phyloP scores from a whole-genome alignment of 208 protist species.

The Wallacemonas sp. region DNA sequence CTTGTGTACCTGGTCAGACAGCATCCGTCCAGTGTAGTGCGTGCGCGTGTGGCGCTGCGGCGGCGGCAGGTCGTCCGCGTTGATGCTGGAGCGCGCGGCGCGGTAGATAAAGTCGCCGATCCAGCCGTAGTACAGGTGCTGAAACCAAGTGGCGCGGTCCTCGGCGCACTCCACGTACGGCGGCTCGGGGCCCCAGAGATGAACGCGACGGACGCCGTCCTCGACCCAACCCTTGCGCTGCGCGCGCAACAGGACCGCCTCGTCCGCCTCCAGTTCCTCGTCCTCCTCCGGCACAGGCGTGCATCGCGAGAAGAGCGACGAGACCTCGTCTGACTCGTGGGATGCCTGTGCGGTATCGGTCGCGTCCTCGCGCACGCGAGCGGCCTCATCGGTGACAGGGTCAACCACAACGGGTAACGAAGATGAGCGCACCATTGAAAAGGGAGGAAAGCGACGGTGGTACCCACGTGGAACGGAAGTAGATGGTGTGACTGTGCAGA shows the following conservation, averaged over 20 bases:
- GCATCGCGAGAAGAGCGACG: neutral
- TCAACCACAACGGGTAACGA: neutral
- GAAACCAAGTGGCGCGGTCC: slow-evolving; percentile 43
- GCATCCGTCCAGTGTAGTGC: slow-evolving; percentile 29
- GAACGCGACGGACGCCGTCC: slow-evolving; percentile 13
- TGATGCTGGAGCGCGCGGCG: slow-evolving; percentile 36
- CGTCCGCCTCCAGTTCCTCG: neutral
- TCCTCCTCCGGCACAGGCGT: neutral
- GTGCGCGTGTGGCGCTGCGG: slow-evolving; percentile 29
- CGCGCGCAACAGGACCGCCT: neutral
- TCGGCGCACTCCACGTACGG: slow-evolving; percentile 28
- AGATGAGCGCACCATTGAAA: neutral
- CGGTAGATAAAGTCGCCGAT: slow-evolving; percentile 51
- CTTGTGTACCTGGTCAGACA: slow-evolving; percentile 35
- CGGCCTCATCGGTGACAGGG: neutral
- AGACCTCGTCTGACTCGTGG: neutral
- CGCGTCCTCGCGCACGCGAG: neutral
- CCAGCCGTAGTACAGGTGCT: slow-evolving; percentile 57
- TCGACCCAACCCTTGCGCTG: slow-evolving; percentile 1
- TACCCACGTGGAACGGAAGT: too few relatives aligned
- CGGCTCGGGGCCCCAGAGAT: slow-evolving; percentile 38
- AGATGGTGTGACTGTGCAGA: too few relatives aligned
- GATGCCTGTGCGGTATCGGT: neutral
- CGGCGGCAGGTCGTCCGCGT: slow-evolving; percentile 31
- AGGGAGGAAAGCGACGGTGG: neutral